Evolutionary conservation across 495 filamentous ascomycete species (phyloP), one percentile per base, ranked within the genome.

Genomic region (Recurvomyces mirabilis): DNA sequence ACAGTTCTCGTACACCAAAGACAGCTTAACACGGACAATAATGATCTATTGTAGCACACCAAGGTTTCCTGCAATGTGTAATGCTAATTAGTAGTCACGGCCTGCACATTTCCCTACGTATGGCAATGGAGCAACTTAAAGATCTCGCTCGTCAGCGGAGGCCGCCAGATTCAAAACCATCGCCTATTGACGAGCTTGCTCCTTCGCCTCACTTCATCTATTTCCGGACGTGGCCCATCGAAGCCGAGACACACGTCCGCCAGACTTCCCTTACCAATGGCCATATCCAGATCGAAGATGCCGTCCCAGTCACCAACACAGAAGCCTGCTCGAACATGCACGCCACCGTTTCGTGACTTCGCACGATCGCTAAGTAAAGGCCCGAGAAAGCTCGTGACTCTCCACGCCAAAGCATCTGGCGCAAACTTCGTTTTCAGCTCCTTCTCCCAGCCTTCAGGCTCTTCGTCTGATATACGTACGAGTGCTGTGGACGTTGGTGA

Each of bases 281-380:
- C 14, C 12, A 64, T 20, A 49, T 64, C 59, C 18, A 61, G 26
- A 36, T 64, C 60, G 25, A 58, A 64, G 22, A 61, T 61, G 43
- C 57, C 59, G 9, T 40, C 43, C 13, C 25, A 26, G 10, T 25
- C 44, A 1, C 59, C 60, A 2, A 64, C 38, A 33, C 57, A 57
- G 34, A 64, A 58, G 40, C 60, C 58, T 22, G 56, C 59, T 19
- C 60, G 41, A 5, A 63, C 56, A 31, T 52, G 46, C 21, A 61
- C 52, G n/a, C 60, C 60, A 4, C 55, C 56, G 14, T 37, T 13
- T 17, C 55, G 39, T 24, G 39, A 33, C 41, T 63, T 63, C 7
- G 58, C 60, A 11, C 25, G n/a, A 19, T 49, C 30, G 21, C 52
- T 56, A 11, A 63, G 39, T 30, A 51, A 45, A 11, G 52, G 54